Base-by-base conservation (phyloP, 2,329 filamentous ascomycete species). In the Scytalidium sp. region DNA sequence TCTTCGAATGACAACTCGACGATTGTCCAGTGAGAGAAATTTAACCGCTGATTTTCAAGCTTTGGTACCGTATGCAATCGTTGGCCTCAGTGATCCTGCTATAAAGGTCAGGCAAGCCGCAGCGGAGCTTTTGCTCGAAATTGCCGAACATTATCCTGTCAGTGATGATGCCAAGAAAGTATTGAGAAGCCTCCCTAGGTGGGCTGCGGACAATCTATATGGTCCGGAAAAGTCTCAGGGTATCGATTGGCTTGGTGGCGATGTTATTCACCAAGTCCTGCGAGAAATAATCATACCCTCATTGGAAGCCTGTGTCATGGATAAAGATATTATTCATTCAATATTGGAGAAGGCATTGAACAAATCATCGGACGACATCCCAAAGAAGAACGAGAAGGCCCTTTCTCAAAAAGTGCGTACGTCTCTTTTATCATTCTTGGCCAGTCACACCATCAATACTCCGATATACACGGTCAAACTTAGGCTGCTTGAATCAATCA, bases 231-330 rank as follows among this genome's bases (percentile, higher is more conserved):
- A 70, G 13, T 74, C 71, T 3, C 69, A 71, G 17, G 60, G 65
- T 19, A 54, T 86, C 15, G 72, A 78, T 42, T 81, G 80, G 74
- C 73, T 95, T 47, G 68, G 79, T 3, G 62, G 71, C 1, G 78
- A 84, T 20, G 78, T 85, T 47, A 72, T 73, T 2, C 71, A 77
- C 41, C 84, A 81, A 50, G 68, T 95, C 19, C 63, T 94, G 1
- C 76, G 81, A 19, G 75, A 81, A 19, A 75, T 87, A 32, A 69
- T 97, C n/a, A 67, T 90, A 19, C 89, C 89, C 0, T 81, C 79
- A 2, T 70, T 96, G 9, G 92, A 97, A 67, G 94, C 97, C 67
- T 95, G 87, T 61, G 78, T 93, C 3, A 80, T 97, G 57, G 91
- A 97, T 63, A 73, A 82, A 3, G 80, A 79, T 22, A 85, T 94